Percentiles rank a stretch among this genome's conserved stretches.
Conservation (phyloP, 2,329 filamentous ascomycete species). For the Hymenoscyphus occultus region DNA sequence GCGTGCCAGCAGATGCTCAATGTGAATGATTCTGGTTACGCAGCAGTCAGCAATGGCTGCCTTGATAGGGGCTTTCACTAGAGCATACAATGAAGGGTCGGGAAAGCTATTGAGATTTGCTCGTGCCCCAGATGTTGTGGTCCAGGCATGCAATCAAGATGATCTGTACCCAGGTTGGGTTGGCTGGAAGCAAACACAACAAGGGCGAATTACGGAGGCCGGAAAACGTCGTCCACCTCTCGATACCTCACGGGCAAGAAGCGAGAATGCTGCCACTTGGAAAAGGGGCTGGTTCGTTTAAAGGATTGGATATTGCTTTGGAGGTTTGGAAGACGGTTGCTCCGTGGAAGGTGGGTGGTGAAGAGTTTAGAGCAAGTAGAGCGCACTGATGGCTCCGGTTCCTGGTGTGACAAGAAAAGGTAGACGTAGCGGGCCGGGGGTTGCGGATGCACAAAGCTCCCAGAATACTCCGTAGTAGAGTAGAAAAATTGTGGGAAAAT, state of each 20-base stretch:
- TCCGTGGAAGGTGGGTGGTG: background rate
- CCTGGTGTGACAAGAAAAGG: conserved; percentile 26
- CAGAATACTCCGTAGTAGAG: background rate
- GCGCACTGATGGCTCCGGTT: conserved; percentile 7
- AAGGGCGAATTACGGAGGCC: conserved; percentile 8
- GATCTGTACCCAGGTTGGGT: conserved; percentile 5
- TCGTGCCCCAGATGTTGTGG: background rate
- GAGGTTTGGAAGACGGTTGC: background rate
- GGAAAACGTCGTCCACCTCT: background rate
- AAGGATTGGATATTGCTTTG: background rate
- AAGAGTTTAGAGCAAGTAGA: background rate
- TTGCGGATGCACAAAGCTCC: conserved; percentile 1
- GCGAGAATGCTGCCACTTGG: background rate
- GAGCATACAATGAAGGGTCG: conserved; percentile 16
- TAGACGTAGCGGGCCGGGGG: conserved; percentile 25
- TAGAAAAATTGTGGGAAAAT: conserved; percentile 10
- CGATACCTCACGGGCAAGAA: background rate
- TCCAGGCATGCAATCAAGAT: conserved; percentile 1
- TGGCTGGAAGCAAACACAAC: conserved; percentile 10
- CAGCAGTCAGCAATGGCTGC: conserved; percentile 9
- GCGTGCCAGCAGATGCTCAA: conserved; percentile 15
- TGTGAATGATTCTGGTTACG: conserved; percentile 9
- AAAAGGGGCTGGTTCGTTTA: background rate
- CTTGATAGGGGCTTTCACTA: background rate
- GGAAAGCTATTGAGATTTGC: background rate